Conservation (phyloP, 2,329 filamentous ascomycete species). For the Colletotrichum melonis region DNA sequence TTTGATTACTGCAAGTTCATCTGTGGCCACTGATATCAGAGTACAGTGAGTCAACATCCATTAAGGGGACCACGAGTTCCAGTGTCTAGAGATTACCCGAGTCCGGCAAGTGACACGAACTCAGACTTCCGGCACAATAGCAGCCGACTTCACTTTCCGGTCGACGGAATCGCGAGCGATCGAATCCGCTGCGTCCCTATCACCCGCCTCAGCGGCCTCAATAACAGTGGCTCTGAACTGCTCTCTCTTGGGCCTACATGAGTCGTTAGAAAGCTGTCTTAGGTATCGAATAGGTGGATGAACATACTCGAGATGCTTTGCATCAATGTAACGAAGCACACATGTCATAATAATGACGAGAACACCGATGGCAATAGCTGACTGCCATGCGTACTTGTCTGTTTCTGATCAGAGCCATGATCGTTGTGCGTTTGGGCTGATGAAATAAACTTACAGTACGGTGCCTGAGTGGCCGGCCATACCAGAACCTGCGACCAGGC, state of each 20-base stretch:
- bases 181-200: neutral
- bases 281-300: too few species aligned
- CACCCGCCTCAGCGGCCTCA: neutral
- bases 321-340: slow-evolving; percentile 55
- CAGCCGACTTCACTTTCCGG: slow-evolving; percentile 16
- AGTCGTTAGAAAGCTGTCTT: neutral
- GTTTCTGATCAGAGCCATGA: neutral
- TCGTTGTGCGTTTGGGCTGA: neutral
- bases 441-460: slow-evolving; percentile 51
- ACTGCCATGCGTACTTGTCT: slow-evolving; percentile 61
- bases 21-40: too few species aligned
- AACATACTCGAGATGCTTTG: slow-evolving; percentile 46
- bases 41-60: neutral
- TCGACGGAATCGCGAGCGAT: neutral
- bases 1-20: too few species aligned
- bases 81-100: neutral
- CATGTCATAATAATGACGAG: slow-evolving; percentile 59
- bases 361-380: slow-evolving; percentile 54
- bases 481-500: slow-evolving; percentile 64
- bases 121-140: slow-evolving; percentile 21
- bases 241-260: slow-evolving; percentile 16
- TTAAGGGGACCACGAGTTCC: neutral
- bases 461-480: slow-evolving; percentile 63
- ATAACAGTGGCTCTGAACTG: slow-evolving; percentile 5
- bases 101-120: neutral